phyloP scores from a whole-genome alignment of 2,329 filamentous ascomycete species.

The Elsinoe ampelina region DNA sequence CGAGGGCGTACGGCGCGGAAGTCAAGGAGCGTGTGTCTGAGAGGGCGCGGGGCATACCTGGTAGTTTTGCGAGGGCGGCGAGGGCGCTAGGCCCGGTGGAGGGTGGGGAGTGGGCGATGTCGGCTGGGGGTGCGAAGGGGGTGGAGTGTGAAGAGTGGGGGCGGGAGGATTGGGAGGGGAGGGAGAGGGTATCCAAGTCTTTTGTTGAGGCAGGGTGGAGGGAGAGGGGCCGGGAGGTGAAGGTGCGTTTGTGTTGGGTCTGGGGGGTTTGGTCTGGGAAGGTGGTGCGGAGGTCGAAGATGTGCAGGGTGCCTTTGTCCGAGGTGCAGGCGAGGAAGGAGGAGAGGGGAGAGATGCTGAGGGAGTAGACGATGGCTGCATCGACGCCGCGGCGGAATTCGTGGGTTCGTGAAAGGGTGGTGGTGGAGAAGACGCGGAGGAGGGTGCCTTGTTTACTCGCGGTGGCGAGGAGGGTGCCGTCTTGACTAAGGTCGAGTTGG shows the following conservation, averaged over 20 bases:
- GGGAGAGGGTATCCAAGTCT: slow-evolving; percentile 15
- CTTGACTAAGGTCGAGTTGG: slow-evolving; percentile 68
- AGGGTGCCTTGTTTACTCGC: slow-evolving; percentile 90
- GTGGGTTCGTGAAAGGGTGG: slow-evolving; percentile 67
- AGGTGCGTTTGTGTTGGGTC: slow-evolving; percentile 26
- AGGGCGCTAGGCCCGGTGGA: slow-evolving; percentile 13
- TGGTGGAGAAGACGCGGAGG: slow-evolving; percentile 73
- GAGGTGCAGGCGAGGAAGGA: slow-evolving; percentile 81
- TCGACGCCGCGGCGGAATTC: slow-evolving; percentile 87
- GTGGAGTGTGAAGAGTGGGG: slow-evolving; percentile 18
- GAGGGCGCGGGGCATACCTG: slow-evolving; percentile 76
- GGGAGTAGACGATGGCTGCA: slow-evolving; percentile 73
- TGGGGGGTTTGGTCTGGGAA: slow-evolving; percentile 23
- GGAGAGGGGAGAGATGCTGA: slow-evolving; percentile 77
- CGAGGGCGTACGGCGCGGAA: slow-evolving; percentile 71
- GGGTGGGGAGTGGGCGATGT: slow-evolving; percentile 16
- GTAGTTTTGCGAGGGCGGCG: slow-evolving; percentile 58
- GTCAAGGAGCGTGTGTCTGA: slow-evolving; percentile 84
- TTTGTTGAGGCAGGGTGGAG: slow-evolving; percentile 15
- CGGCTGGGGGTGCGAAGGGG: slow-evolving; percentile 25
- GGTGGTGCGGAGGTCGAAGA: slow-evolving; percentile 72
- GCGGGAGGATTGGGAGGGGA: slow-evolving; percentile 15
- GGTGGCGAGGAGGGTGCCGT: slow-evolving; percentile 75
- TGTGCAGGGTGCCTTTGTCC: slow-evolving; percentile 90
- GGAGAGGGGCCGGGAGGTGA: slow-evolving; percentile 22